Evolutionary conservation across 2,329 filamentous ascomycete species (phyloP).

Genomic region (Lachnellula subtilissima): DNA sequence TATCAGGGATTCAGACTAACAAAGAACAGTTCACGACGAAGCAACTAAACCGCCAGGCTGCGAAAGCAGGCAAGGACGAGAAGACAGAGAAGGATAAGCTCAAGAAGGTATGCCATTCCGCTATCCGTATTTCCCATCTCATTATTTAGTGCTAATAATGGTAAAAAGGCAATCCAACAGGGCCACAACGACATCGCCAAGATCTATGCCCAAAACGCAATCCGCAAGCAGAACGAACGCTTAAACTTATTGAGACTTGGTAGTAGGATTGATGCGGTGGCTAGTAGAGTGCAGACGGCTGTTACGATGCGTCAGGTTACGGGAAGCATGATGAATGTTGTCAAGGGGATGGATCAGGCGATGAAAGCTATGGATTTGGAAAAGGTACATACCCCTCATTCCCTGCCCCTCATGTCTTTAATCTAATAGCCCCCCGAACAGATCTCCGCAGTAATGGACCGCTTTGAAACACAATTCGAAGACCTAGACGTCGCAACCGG

Average conservation of each 20-base stretch:
- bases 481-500: conserved; percentile 44
- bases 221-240: conserved; percentile 59
- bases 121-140: background rate
- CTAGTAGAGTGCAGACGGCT: conserved; percentile 56
- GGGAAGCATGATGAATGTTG: conserved; percentile 57
- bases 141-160: background rate
- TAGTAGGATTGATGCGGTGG: conserved; percentile 55
- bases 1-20: background rate
- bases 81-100: conserved; percentile 56
- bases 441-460: conserved; percentile 63
- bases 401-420: background rate
- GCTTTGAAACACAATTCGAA: conserved; percentile 54
- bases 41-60: conserved; percentile 57
- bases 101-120: conserved; percentile 45
- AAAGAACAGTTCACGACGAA: conserved; percentile 53
- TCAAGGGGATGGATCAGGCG: conserved; percentile 55
- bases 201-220: conserved; percentile 59
- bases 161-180: conserved; percentile 51
- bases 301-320: conserved; percentile 59
- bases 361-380: conserved; percentile 62
- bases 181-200: conserved; percentile 56
- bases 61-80: conserved; percentile 57
- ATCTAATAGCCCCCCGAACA: conserved; percentile 20
- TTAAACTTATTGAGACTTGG: conserved; percentile 53
- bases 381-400: conserved; percentile 39